These are phyloP conservation scores for Phytophthora idaei DNA, from an alignment of 352 stramenopile genomes.

Conservation along the genomic window DNA sequence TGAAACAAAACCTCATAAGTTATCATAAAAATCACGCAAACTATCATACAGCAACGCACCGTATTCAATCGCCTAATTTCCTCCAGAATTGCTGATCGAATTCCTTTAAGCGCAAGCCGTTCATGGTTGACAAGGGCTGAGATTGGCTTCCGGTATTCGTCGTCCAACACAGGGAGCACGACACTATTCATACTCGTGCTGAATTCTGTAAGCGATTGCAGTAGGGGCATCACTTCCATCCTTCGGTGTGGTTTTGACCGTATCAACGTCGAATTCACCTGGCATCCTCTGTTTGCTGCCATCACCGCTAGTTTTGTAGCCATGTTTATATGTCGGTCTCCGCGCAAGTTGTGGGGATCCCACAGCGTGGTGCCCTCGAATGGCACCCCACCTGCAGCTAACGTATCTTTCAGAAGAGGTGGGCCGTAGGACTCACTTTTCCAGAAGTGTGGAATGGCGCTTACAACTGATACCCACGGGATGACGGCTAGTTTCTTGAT, in stretches of 20 bases:
- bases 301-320: constrained; percentile 11
- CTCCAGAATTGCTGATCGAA: constrained; percentile 16
- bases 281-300: constrained; percentile 10
- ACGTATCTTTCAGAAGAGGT: constrained; percentile 7
- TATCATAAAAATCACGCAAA: neutral
- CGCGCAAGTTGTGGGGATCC: constrained; percentile 21
- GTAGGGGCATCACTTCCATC: constrained; percentile 2
- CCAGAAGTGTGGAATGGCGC: constrained; percentile 19
- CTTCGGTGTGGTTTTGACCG: neutral
- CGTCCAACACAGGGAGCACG: neutral
- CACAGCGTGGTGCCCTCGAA: constrained; percentile 11
- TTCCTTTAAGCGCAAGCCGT: constrained; percentile 19
- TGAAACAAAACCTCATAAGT: constrained; percentile 8
- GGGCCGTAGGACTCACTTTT: constrained; percentile 19
- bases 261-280: neutral
- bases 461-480: constrained; percentile 26
- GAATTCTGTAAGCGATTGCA: constrained; percentile 19
- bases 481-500: constrained; percentile 25
- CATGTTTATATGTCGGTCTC: constrained; percentile 7
- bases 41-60: constrained; percentile 21
- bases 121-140: constrained; percentile 33
- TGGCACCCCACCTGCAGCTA: neutral
- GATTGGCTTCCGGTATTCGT: constrained; percentile 43
- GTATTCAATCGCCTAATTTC: constrained; percentile 34
- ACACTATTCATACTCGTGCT: constrained; percentile 8